Percentiles rank a stretch among this genome's conserved stretches.
Conservation (phyloP, 2,329 filamentous ascomycete species). For the Xylariaceae sp. region DNA sequence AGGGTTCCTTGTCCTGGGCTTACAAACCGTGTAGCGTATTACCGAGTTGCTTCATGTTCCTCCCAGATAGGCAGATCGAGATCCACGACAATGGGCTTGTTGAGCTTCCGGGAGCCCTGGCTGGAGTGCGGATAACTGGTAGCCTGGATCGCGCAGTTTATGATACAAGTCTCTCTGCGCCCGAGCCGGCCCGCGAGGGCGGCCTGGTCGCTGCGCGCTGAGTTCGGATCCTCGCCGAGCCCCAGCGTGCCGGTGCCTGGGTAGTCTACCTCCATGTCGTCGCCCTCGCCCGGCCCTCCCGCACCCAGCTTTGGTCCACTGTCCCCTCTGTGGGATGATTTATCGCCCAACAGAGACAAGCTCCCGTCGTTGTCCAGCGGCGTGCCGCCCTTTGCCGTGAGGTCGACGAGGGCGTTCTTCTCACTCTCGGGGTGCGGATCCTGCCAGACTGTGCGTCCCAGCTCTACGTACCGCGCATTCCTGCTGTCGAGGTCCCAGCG, state of each 20-base stretch:
- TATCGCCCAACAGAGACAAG: not conserved
- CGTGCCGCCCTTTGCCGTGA: slow-evolving; percentile 54
- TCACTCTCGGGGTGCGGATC: slow-evolving; percentile 61
- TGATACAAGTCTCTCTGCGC: slow-evolving; percentile 73
- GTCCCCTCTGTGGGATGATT: not conserved
- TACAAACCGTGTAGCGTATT: not conserved
- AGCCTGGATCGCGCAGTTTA: slow-evolving; percentile 80
- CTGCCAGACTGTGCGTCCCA: slow-evolving; percentile 55
- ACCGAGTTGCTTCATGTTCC: slow-evolving; percentile 21
- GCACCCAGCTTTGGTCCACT: not conserved
- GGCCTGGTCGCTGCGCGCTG: slow-evolving; percentile 48
- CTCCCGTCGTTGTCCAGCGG: slow-evolving; percentile 55
- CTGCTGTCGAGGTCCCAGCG: slow-evolving; percentile 58
- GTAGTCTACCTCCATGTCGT: slow-evolving; percentile 10
- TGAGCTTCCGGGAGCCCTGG: slow-evolving; percentile 64
- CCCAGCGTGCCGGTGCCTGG: slow-evolving; percentile 42
- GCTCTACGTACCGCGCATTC: slow-evolving; percentile 53
- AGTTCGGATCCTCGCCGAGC: slow-evolving; percentile 49
- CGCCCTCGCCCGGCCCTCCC: not conserved
- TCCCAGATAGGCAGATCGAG: slow-evolving; percentile 70
- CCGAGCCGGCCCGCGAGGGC: slow-evolving; percentile 50
- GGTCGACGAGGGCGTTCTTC: slow-evolving; percentile 68
- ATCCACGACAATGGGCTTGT: slow-evolving; percentile 86
- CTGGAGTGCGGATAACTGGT: slow-evolving; percentile 65
- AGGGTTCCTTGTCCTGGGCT: not conserved